Percentiles rank a stretch among this genome's conserved stretches.
Evolutionary conservation across 257 asterid species (phyloP).

Genomic region (Salvia rosmarinus): DNA sequence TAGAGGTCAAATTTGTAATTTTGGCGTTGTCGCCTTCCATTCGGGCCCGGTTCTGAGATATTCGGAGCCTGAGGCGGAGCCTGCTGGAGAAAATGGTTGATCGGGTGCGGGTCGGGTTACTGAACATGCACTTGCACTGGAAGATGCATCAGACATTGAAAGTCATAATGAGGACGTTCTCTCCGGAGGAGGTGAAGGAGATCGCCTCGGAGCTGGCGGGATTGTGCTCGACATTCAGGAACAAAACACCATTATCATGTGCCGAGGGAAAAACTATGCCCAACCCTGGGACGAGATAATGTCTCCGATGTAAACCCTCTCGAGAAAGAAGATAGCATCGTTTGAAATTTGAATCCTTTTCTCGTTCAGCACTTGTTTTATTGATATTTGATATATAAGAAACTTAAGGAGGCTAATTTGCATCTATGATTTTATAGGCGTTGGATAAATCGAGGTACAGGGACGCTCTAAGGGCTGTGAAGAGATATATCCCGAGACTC

Average conservation of each 20-base stretch:
- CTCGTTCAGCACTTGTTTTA: not conserved
- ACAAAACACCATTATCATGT: conserved; percentile 79
- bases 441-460: conserved; percentile 89
- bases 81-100: conserved; percentile 35
- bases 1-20: conserved; percentile 33
- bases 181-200: conserved; percentile 86
- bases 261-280: conserved; percentile 91
- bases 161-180: conserved; percentile 86
- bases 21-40: conserved; percentile 46
- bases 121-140: conserved; percentile 99
- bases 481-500: conserved; percentile 76
- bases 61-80: conserved; percentile 43
- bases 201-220: conserved; percentile 90
- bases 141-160: conserved; percentile 93
- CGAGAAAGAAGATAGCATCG: conserved; percentile 77
- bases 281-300: conserved; percentile 99
- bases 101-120: conserved; percentile 50
- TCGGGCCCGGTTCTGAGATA: conserved; percentile 48
- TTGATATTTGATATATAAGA: not conserved
- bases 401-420: conserved; percentile 25
- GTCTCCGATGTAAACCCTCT: conserved; percentile 88
- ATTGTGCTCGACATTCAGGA: conserved; percentile 92
- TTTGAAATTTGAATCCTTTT: conserved; percentile 2
- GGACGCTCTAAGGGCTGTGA: conserved; percentile 84
- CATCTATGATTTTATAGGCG: conserved; percentile 58